These are phyloP conservation scores for Leccinum colubrinum DNA, from an alignment of 1,284 basidiomycete species.

Conservation along the genomic window DNA sequence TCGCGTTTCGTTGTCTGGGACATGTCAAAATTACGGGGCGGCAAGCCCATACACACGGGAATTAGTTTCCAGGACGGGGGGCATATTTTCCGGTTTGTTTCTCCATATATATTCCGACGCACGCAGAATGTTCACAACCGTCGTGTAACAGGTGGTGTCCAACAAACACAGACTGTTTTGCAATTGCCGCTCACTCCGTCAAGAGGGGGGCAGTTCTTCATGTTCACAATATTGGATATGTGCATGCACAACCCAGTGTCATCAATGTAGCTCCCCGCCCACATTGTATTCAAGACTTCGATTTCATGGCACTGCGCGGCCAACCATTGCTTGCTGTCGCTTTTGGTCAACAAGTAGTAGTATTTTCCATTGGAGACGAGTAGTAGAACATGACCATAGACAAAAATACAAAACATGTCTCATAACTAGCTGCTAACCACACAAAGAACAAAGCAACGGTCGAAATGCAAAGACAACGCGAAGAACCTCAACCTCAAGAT, in stretches of 20 bases:
- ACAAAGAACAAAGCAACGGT: slow-evolving; percentile 3
- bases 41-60: slow-evolving; percentile 61
- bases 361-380: slow-evolving; percentile 53
- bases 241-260: slow-evolving; percentile 59
- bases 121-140: slow-evolving; percentile 7
- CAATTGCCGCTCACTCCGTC: slow-evolving; percentile 59
- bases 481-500: not conserved
- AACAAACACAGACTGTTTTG: slow-evolving; percentile 73
- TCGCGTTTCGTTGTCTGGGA: slow-evolving; percentile 74
- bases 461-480: not conserved
- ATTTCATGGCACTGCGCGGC: slow-evolving; percentile 60
- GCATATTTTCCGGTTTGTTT: slow-evolving; percentile 60
- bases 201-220: slow-evolving; percentile 63
- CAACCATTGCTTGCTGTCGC: slow-evolving; percentile 66
- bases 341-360: slow-evolving; percentile 52
- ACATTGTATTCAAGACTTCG: slow-evolving; percentile 67
- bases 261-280: slow-evolving; percentile 59
- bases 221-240: slow-evolving; percentile 62
- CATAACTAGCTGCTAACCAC: slow-evolving; percentile 15
- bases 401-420: slow-evolving; percentile 20
- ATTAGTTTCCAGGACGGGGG: slow-evolving; percentile 64
- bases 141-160: slow-evolving; percentile 61
- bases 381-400: slow-evolving; percentile 3
- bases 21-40: slow-evolving; percentile 63
- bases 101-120: not conserved